Conservation (phyloP, 441 rosid genomes). For the Pelargonium citronellum region DNA sequence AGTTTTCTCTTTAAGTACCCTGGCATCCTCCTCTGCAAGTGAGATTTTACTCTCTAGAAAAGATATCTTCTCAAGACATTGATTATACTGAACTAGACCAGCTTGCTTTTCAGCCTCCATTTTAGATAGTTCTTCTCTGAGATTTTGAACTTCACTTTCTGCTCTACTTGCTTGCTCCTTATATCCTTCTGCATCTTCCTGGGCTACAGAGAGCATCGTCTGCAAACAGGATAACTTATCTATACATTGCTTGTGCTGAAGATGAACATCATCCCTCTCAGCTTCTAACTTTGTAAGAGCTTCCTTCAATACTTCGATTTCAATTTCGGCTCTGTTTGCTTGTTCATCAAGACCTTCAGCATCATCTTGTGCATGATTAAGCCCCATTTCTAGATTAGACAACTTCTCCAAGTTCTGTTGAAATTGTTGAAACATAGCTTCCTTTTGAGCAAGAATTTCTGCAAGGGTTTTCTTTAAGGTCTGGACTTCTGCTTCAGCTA, state of each 20-base stretch:
- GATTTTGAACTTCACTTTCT: constrained; percentile 43
- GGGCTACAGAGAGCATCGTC: constrained; percentile 27
- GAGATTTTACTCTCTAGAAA: constrained; percentile 51
- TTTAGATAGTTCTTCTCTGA: constrained; percentile 46
- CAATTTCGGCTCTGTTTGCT: constrained; percentile 56
- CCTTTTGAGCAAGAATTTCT: constrained; percentile 51
- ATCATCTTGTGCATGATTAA: constrained; percentile 38
- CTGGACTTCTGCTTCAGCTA: constrained; percentile 44
- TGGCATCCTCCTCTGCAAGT: constrained; percentile 47
- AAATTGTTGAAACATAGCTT: constrained; percentile 39
- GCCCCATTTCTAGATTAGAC: constrained; percentile 44
- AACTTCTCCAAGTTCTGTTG: constrained; percentile 45
- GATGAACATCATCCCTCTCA: constrained; percentile 46
- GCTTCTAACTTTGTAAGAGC: constrained; percentile 43
- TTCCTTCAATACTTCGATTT: constrained; percentile 45
- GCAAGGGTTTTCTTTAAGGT: constrained; percentile 40
- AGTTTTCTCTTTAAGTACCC: constrained; percentile 42
- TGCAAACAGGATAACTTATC: constrained; percentile 45
- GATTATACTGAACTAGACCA: constrained; percentile 41
- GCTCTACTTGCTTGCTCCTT: constrained; percentile 36
- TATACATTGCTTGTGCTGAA: constrained; percentile 42
- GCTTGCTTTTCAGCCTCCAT: constrained; percentile 49
- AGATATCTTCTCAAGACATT: constrained; percentile 51
- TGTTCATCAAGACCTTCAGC: constrained; percentile 45
- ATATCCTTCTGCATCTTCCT: constrained; percentile 34